Evolutionary conservation across 2,329 filamentous ascomycete genomes (phyloP), one percentile per base, ranked within the genome.

Genomic region (Fusarium palustre): DNA sequence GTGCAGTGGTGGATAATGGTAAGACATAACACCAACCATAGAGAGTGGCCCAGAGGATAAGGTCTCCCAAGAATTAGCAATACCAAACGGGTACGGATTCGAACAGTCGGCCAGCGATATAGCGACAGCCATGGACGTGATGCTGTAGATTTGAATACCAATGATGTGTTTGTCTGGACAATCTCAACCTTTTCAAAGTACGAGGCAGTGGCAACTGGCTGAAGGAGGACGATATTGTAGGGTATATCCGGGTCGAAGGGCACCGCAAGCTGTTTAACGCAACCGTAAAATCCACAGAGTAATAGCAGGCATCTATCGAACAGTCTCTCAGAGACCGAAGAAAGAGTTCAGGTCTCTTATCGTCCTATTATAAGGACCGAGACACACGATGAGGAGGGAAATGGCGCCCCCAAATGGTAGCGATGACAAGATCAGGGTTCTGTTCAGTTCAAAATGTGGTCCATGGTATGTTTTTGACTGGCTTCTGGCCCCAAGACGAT

Each of bases 1-100:
- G 68, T 82, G 78, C 61, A 80, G 79, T 66, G 80, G 77, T 47
- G 83, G 80, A 73, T 85, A 86, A 67, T 84, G 82, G 73, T 85
- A 84, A 67, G 84, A 80, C 83, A 86, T 85, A 68, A 61, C 53
- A 31, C 49, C 57, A 54, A 65, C 64, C 67, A 74, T 73, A 53
- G 64, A 58, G 53, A 38, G 47, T 28, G 64, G 50, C 16, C 49
- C 56, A 39, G 64, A 49, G 33, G 65, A 39, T 30, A 54, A 39
- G 34, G 58, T 56, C 50, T 59, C 55, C 70, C 58, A 69, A 30
- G 50, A 36, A 41, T 50, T 58, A 30, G 33, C 41, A 57, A 50
- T 22, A 36, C 64, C 58, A 39, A 63, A 62, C 18, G 52, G 48
- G 20, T 61, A 61, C n/a, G 50, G 20, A 41, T 68, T 68, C 47